phyloP scores from a whole-genome alignment of 176 grass and related monocot species.

The Coix lacrymajobi region DNA sequence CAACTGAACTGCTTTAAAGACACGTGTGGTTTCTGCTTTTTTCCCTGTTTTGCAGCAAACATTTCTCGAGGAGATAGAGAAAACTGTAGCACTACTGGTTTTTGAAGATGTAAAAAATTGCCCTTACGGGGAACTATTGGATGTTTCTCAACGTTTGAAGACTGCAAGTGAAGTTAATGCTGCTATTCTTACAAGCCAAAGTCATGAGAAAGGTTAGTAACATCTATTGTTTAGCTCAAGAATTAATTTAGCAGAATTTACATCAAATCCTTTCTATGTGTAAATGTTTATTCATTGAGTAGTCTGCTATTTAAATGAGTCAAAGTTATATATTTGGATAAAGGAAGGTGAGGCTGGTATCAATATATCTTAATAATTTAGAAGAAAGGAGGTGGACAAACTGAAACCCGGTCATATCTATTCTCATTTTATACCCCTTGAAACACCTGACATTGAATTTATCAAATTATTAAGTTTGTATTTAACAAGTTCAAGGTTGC shows the following conservation, averaged over 20 bases:
- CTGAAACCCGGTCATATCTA: neutral
- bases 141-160: constrained; percentile 89
- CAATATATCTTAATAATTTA: constrained; percentile 2
- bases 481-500: neutral
- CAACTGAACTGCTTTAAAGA: neutral
- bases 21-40: neutral
- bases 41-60: constrained; percentile 49
- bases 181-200: constrained; percentile 95
- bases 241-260: neutral
- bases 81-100: constrained; percentile 81
- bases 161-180: constrained; percentile 95
- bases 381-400: neutral
- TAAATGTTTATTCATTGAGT: neutral
- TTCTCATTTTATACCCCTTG: constrained; percentile 6
- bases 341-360: neutral
- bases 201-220: constrained; percentile 94
- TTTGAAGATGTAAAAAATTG: constrained; percentile 96
- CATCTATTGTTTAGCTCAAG: neutral
- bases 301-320: neutral
- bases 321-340: neutral
- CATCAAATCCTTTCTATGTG: neutral
- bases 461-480: neutral
- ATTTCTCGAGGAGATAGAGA: constrained; percentile 96
- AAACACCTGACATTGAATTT: neutral
- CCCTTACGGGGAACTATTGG: constrained; percentile 85